Evolutionary conservation across 2,329 filamentous ascomycete genomes (phyloP), one percentile per base, ranked within the genome.

Genomic region (Neonectria magnoliae): DNA sequence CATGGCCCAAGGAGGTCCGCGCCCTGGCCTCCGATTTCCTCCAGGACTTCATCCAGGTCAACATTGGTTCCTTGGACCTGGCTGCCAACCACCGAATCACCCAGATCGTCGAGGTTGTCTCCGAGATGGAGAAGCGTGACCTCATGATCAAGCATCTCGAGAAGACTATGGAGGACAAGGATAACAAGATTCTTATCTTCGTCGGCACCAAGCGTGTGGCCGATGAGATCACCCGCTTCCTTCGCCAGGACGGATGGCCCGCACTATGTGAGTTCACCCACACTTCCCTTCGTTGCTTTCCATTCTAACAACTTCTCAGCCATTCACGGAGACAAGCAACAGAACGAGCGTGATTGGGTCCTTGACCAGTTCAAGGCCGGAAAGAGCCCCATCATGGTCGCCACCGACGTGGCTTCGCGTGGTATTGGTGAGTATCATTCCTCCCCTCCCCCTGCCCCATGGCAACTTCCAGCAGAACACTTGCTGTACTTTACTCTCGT

Each of bases 371-470:
- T 99, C 90, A 99, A 98, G 90, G 93, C 93, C 71, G 94, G 94
- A 84, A 98, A 98, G 88, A 97, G 94, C 85, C 96, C 96, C 80
- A 97, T 99, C 90, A 97, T 99, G 94, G 96, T 99, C 85, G 96
- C 96, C 84, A 99, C 96, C 73, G 96, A 98, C 79, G 96, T 99
- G 84, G 96, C 96, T 84, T 98, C 96, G 80, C 96, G 96, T 94
- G 96, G 96, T 93, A 98, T 99, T 85, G 96, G 96, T 98, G 97
- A 97, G 94, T 95, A 92, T 89, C 85, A 87, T 64, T 25, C 48
- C 64, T 58, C 56, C 83, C 84, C 83, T 81, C 82, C 83, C 78
- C 81, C 81, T 77, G 77, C 76, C 71, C 69, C 75, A 75, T 79
- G 81, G 83, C 86, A 85, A 85, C 82, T 83, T 85, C 84, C 85